A percentile compares a stretch with the other conserved stretches of the same genome.
Conservation (phyloP, 1,284 basidiomycete species). For the Meripilus lineatus region DNA sequence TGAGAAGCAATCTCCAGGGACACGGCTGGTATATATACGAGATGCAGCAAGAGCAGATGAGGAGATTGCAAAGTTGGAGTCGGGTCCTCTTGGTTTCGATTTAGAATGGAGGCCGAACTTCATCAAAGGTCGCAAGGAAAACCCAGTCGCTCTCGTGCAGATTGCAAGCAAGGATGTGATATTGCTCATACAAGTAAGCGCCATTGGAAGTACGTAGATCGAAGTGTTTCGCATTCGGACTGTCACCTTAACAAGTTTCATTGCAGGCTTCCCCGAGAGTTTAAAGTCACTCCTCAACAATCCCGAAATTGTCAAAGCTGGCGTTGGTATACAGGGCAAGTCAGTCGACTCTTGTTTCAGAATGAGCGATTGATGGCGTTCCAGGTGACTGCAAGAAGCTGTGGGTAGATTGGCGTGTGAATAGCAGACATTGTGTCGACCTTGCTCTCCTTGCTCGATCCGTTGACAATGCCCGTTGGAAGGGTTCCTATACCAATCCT, state of each 20-base stretch:
- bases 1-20: conserved; percentile 17
- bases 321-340: conserved; percentile 66
- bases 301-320: conserved; percentile 51
- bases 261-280: conserved; percentile 55
- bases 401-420: conserved; percentile 46
- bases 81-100: conserved; percentile 53
- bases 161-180: conserved; percentile 50
- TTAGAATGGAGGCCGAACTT: conserved; percentile 69
- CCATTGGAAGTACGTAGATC: conserved; percentile 51
- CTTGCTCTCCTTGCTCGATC: conserved; percentile 61
- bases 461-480: conserved; percentile 64
- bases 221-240: conserved; percentile 3
- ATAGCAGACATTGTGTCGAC: conserved; percentile 57
- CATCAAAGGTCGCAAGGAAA: conserved; percentile 44
- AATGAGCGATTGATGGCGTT: background rate
- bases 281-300: conserved; percentile 25
- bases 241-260: no score
- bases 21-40: conserved; percentile 23
- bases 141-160: conserved; percentile 67
- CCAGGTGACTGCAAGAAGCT: conserved; percentile 64
- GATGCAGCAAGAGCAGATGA: conserved; percentile 18
- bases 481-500: conserved; percentile 50
- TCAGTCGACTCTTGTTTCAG: conserved; percentile 5
- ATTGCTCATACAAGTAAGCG: conserved; percentile 57
- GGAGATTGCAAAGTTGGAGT: conserved; percentile 19